A percentile compares a stretch with the other conserved stretches of the same genome.
Conservation (phyloP, 805 yeast genomes). For the Suhomyces xylopsoci region DNA sequence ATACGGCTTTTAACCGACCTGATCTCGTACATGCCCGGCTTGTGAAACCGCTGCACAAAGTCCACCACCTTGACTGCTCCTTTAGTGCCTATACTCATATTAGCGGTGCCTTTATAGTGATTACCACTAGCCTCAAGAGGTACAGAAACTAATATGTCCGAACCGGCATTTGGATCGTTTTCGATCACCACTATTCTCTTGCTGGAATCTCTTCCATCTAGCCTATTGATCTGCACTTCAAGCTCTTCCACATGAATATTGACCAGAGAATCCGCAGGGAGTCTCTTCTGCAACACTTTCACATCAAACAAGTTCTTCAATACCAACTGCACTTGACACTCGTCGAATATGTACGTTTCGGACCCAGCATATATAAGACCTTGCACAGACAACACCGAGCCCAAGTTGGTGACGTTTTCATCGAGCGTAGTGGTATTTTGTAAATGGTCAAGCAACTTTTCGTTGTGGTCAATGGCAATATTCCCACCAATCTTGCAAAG, state of each 20-base stretch:
- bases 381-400: background rate
- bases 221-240: conserved; percentile 3
- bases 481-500: background rate
- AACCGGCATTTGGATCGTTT: background rate
- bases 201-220: conserved; percentile 2
- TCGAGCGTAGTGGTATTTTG: background rate
- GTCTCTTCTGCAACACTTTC: conserved; percentile 1
- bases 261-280: conserved; percentile 5
- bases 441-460: background rate
- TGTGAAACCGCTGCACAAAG: conserved; percentile 16
- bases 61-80: conserved; percentile 16
- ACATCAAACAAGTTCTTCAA: conserved; percentile 11
- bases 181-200: background rate
- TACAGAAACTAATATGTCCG: background rate
- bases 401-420: background rate
- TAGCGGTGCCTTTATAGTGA: background rate
- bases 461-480: background rate
- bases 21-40: conserved; percentile 23
- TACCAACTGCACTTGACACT: conserved; percentile 17
- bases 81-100: background rate
- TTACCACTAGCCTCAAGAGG: background rate
- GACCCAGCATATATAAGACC: background rate
- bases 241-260: conserved; percentile 10
- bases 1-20: conserved; percentile 13
- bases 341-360: conserved; percentile 15